phyloP scores from a whole-genome alignment of 1,139 yeast genomes.

The Yamadazyma buinensis region DNA sequence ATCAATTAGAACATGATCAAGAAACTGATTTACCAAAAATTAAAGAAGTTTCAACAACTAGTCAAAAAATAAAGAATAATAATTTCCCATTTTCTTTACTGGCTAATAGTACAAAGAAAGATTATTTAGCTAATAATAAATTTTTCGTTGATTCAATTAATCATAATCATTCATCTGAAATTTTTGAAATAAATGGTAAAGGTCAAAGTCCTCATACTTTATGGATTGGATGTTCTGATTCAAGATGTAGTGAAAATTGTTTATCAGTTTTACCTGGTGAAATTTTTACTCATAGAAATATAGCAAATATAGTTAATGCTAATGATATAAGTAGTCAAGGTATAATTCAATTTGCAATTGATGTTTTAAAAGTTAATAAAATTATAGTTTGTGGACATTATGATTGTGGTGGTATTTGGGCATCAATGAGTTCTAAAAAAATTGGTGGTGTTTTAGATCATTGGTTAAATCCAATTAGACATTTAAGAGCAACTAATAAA shows the following conservation, averaged over 20 bases:
- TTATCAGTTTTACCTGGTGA: slow-evolving; percentile 89
- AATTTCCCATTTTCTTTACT: slow-evolving; percentile 54
- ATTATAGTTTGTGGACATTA: slow-evolving; percentile 96
- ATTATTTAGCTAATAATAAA: slow-evolving; percentile 65
- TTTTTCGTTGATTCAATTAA: slow-evolving; percentile 62
- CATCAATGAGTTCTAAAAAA: slow-evolving; percentile 67
- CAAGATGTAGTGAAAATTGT: slow-evolving; percentile 81
- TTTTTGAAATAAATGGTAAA: slow-evolving; percentile 67
- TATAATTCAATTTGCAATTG: slow-evolving; percentile 87
- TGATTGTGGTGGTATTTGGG: slow-evolving; percentile 96
- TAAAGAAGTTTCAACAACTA: slow-evolving; percentile 4
- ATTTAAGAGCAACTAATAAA: slow-evolving; percentile 60
- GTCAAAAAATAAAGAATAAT: slow-evolving; percentile 12
- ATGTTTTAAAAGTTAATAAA: slow-evolving; percentile 77
- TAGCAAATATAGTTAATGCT: slow-evolving; percentile 75
- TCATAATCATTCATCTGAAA: slow-evolving; percentile 52
- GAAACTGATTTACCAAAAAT: slow-evolving; percentile 28
- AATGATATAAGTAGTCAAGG: slow-evolving; percentile 78
- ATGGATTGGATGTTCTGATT: slow-evolving; percentile 96
- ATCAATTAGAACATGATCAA: slow-evolving; percentile 40
- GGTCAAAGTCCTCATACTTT: slow-evolving; percentile 94
- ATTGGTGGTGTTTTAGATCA: slow-evolving; percentile 74
- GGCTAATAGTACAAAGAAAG: slow-evolving; percentile 56
- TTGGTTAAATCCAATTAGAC: slow-evolving; percentile 75
- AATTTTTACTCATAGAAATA: slow-evolving; percentile 87